Evolutionary conservation across 371 early-diverging fungal genomes (phyloP).

Genomic region (Mucor velutinosus): DNA sequence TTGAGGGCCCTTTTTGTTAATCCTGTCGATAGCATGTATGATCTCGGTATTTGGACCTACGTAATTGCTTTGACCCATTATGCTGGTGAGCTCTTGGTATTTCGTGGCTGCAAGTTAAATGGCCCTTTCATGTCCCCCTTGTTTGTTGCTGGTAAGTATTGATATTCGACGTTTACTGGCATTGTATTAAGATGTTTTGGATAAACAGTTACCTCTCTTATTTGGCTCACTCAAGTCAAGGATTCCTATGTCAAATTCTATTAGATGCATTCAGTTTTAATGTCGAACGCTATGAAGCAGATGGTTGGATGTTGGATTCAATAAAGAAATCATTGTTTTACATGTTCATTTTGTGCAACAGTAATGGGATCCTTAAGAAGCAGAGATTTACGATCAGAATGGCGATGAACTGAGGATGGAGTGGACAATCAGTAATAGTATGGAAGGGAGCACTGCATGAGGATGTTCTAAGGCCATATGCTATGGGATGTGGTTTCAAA

Average conservation of each 20-base stretch:
- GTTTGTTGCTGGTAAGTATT: slow-evolving; percentile 63
- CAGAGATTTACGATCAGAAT: no score
- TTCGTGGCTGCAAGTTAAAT: slow-evolving; percentile 69
- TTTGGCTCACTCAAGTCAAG: slow-evolving; percentile 48
- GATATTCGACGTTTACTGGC: background rate
- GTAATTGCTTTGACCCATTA: slow-evolving; percentile 73
- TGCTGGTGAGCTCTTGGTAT: slow-evolving; percentile 68
- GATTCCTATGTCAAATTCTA: slow-evolving; percentile 45
- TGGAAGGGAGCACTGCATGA: no score
- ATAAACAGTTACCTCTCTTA: slow-evolving; percentile 19
- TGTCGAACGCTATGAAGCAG: background rate
- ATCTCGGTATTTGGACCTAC: slow-evolving; percentile 73
- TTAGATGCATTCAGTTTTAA: background rate
- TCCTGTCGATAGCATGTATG: slow-evolving; percentile 60
- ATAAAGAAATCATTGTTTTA: background rate
- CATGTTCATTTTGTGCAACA: background rate
- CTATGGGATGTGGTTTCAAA: no score
- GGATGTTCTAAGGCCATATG: no score
- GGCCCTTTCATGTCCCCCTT: slow-evolving; percentile 69
- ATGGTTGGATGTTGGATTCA: background rate
- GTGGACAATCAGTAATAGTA: no score
- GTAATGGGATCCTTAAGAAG: background rate
- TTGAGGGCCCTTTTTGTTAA: background rate
- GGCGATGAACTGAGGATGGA: no score
- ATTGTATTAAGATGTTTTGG: background rate